These are phyloP conservation scores for Nothomitra cinnamomea DNA, from an alignment of 2,329 filamentous ascomycete genomes.

Conservation along the genomic window DNA sequence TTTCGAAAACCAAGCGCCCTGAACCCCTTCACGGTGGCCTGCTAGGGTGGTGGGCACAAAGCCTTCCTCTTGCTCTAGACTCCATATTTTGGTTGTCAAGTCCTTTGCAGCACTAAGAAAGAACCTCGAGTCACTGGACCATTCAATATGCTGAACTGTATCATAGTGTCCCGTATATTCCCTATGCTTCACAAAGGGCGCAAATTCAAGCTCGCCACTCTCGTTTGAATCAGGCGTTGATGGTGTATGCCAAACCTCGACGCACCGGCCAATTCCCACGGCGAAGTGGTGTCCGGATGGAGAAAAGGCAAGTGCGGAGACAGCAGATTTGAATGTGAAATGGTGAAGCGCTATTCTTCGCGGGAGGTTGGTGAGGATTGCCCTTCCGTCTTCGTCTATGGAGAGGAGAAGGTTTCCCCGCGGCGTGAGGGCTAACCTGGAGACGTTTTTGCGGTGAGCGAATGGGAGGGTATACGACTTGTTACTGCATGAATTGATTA, in stretches of 20 bases:
- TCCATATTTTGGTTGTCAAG: conserved; percentile 89
- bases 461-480: conserved; percentile 79
- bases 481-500: conserved; percentile 36
- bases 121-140: conserved; percentile 93
- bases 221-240: conserved; percentile 66
- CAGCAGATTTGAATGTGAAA: conserved; percentile 78
- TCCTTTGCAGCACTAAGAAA: conserved; percentile 87
- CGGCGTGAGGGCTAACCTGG: conserved; percentile 73
- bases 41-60: conserved; percentile 81
- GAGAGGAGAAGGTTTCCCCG: conserved; percentile 83
- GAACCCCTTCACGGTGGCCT: conserved; percentile 76
- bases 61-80: conserved; percentile 66
- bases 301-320: conserved; percentile 76
- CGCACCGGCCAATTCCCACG: conserved; percentile 67
- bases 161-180: conserved; percentile 83
- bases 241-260: conserved; percentile 94
- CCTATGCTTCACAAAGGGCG: conserved; percentile 79
- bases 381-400: conserved; percentile 84
- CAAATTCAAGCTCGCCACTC: conserved; percentile 79
- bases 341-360: conserved; percentile 79
- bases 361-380: conserved; percentile 80
- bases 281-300: conserved; percentile 84
- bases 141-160: conserved; percentile 68
- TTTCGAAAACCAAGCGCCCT: conserved; percentile 92
- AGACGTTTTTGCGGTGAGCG: conserved; percentile 84